Base-by-base conservation (phyloP, 192 early-diverging fungal genomes). In the Kappamyces sp. region DNA sequence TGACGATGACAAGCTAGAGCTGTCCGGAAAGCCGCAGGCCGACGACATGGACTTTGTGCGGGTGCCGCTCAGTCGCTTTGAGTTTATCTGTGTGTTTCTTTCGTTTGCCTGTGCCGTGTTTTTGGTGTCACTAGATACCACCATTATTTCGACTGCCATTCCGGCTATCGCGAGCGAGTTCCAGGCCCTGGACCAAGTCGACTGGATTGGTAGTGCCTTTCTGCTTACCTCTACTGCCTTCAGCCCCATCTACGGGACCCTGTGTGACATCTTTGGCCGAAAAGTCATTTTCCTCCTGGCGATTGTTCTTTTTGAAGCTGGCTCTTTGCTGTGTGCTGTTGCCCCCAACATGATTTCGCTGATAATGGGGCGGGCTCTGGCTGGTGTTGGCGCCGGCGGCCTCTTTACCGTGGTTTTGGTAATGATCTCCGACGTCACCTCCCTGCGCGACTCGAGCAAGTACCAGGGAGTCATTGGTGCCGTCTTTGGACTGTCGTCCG, bases 251-350 rank as follows among this genome's bases (percentile, higher is more conserved):
- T 92, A 92, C 65, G 90, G 84, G 43, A 87, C 88, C 60, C 76
- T 95, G 55, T 82, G 88, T 36, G 93, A 95, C 62, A 93, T 95
- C 60, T 86, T 96, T 72, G 93, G 91, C 36, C 78, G 90, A 13
- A 86, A 90, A 59, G 51, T 71, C 23, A 78, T 84, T 15, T 77
- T 95, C 36, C 66, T 92, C 0, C 66, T 80, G 12, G 83, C 89
- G 1, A 80, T 90, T 40, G 47, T 74, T 36, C 64, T 91, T 35
- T 97, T 97, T 63, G 77, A 84, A 54, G 40, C 85, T 3, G 92
- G 92, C 1, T 89, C 86, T 0, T 55, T 88, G 2, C 64, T 91
- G 9, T 92, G 92, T 65, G 94, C 90, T 9, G 68, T 80, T 8
- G 81, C 90, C 1, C 61, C 9, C n/a, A 47, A 15, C 43, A 76